Evolutionary conservation across 2,329 filamentous ascomycete genomes (phyloP).

Genomic region (Exophiala calicioides): DNA sequence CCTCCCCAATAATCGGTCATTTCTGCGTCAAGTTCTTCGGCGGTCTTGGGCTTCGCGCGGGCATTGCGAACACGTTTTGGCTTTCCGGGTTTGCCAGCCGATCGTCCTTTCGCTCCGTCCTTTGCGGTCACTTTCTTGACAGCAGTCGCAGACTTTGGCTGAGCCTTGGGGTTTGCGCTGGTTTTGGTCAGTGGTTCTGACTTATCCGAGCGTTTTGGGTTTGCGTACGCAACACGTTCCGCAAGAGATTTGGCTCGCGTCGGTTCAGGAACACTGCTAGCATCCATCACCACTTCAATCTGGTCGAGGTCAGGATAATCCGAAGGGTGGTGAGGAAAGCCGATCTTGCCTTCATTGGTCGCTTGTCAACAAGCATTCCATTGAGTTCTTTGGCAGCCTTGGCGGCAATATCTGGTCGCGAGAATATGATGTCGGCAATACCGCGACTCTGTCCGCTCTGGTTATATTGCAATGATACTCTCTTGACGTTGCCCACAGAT

Average conservation of each 20-base stretch:
- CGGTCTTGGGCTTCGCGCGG: conserved; percentile 78
- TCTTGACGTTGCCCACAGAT: conserved; percentile 86
- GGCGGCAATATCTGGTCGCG: conserved; percentile 74
- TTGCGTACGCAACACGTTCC: conserved; percentile 76
- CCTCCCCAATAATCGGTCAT: conserved; percentile 91
- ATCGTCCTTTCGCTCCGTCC: conserved; percentile 51
- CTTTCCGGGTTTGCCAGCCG: conserved; percentile 65
- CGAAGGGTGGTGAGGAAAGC: conserved; percentile 9
- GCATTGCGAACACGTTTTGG: conserved; percentile 76
- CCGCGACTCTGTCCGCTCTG: conserved; percentile 89
- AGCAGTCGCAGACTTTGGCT: conserved; percentile 78
- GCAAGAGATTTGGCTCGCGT: conserved; percentile 71
- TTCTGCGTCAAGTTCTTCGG: conserved; percentile 92
- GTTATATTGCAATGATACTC: conserved; percentile 87
- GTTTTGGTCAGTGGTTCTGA: conserved; percentile 30
- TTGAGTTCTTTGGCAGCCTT: conserved; percentile 84
- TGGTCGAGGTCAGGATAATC: conserved; percentile 41
- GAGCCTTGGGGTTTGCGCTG: conserved; percentile 57
- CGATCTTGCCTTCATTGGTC: conserved; percentile 77
- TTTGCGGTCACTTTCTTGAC: conserved; percentile 64
- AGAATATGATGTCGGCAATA: conserved; percentile 86
- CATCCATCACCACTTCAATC: conserved; percentile 89
- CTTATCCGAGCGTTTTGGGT: conserved; percentile 12
- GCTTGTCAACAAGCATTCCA: conserved; percentile 84
- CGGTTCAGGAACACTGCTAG: conserved; percentile 68